Evolutionary conservation across 2,329 filamentous ascomycete genomes (phyloP), one percentile per base, ranked within the genome.

Genomic region (Knufia petricola): DNA sequence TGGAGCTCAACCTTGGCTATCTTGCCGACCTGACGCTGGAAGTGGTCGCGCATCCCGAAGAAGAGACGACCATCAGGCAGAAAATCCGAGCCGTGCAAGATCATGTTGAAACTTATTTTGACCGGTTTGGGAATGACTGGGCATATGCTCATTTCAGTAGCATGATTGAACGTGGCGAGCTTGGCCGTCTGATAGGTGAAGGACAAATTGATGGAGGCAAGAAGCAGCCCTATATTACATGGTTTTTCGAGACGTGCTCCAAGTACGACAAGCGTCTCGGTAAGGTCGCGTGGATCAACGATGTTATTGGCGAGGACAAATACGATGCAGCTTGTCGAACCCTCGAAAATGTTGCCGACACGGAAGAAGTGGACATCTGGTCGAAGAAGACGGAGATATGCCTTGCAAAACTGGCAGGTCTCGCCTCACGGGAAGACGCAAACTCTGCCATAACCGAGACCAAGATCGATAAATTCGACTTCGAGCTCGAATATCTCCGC

Each of bases 211-310:
- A 50, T 24, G 55, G 58, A 30, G 48, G 50, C 9, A 51, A 80
- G 49, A 84, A 89, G 59, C 80, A 81, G 55, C 69, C 77, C 44
- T 83, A 81, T 59, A 77, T 94, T 48, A 94, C 87, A 0, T 74
- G 75, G 45, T 98, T 88, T 59, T 73, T 98, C 41, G 79, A 85
- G 36, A 81, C 78, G 48, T 78, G 81, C 54, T 77, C 81, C 0
- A 75, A 81, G 53, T 79, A 87, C 53, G 52, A 55, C n/a, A 54
- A 59, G 34, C 41, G 49, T 15, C 37, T 58, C 2, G 82, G 83
- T 23, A 87, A 87, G 59, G 74, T 98, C 38, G 82, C 83, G 42
- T 98, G 92, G 92, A 94, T 98, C 68, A 94, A 98, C 63, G 89
- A 96, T 62, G 76, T 96, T 6, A 74, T 81, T 52, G 76, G 78